A percentile compares a stretch with the other conserved stretches of the same genome.
Evolutionary conservation across 257 asterid genomes (phyloP).

Genomic region (Apocynum venetum): DNA sequence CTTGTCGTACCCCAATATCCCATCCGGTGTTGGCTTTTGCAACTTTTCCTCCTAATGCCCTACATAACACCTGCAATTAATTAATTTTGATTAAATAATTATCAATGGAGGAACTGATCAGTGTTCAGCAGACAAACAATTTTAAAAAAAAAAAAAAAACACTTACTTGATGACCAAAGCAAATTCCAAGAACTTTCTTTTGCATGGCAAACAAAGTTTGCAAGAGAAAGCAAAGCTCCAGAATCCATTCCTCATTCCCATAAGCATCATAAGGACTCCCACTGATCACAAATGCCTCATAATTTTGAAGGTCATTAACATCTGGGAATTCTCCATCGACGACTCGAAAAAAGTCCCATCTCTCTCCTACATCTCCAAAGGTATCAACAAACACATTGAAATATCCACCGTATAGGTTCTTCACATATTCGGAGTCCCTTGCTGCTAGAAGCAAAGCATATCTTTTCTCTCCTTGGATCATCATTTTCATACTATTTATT

Average conservation of each 20-base stretch:
- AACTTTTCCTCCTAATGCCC: constrained; percentile 77
- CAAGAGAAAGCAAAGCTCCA: constrained; percentile 47
- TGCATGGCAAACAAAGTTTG: constrained; percentile 39
- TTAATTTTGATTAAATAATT: background rate
- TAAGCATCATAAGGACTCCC: constrained; percentile 70
- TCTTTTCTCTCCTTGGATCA: constrained; percentile 24
- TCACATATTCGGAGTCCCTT: constrained; percentile 57
- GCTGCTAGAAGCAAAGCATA: constrained; percentile 52
- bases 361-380: constrained; percentile 48
- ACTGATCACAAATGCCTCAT: constrained; percentile 61
- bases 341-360: constrained; percentile 57
- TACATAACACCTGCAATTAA: constrained; percentile 40
- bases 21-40: constrained; percentile 57
- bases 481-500: background rate
- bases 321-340: constrained; percentile 62
- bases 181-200: constrained; percentile 65
- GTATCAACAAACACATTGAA: constrained; percentile 23
- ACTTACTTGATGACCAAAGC: constrained; percentile 70
- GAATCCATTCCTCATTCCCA: constrained; percentile 54
- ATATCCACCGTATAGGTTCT: constrained; percentile 48
- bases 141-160: too few relatives aligned
- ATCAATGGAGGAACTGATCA: too few relatives aligned
- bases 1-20: constrained; percentile 69
- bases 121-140: too few relatives aligned
- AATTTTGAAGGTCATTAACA: constrained; percentile 30